phyloP scores from a whole-genome alignment of 1,139 yeast species.

The Suhomyces maxii region DNA sequence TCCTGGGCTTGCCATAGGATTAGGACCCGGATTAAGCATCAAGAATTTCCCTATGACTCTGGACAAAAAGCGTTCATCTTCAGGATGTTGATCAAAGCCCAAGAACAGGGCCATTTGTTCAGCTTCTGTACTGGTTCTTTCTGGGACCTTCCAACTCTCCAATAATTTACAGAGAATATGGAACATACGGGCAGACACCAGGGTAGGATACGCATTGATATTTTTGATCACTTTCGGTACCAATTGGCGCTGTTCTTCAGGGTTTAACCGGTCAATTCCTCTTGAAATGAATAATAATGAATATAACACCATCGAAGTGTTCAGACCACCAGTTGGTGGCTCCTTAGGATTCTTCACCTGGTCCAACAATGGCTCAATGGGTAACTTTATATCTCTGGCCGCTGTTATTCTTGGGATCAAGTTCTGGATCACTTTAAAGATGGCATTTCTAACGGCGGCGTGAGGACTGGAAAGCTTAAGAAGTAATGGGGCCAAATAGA shows the following conservation, averaged over 20 bases:
- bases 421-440: slow-evolving; percentile 66
- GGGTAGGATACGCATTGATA: slow-evolving; percentile 37
- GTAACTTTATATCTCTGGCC: slow-evolving; percentile 55
- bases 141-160: slow-evolving; percentile 51
- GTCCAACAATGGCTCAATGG: slow-evolving; percentile 57
- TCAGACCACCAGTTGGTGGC: slow-evolving; percentile 38
- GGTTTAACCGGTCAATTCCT: slow-evolving; percentile 55
- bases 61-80: slow-evolving; percentile 45
- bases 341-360: slow-evolving; percentile 63
- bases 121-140: slow-evolving; percentile 45
- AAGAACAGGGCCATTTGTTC: slow-evolving; percentile 33
- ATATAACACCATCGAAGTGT: slow-evolving; percentile 60
- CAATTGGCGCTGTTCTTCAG: slow-evolving; percentile 34
- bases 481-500: slow-evolving; percentile 75
- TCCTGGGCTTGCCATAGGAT: slow-evolving; percentile 54
- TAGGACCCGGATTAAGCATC: slow-evolving; percentile 48
- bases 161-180: slow-evolving; percentile 59
- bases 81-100: slow-evolving; percentile 25
- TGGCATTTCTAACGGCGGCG: slow-evolving; percentile 64
- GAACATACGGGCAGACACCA: slow-evolving; percentile 61
- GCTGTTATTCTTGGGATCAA: slow-evolving; percentile 67
- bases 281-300: slow-evolving; percentile 65
- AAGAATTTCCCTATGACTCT: slow-evolving; percentile 55
- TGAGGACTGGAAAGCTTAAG: slow-evolving; percentile 77
- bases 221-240: slow-evolving; percentile 51